Evolutionary conservation across 257 asterid genomes (phyloP), one percentile per base, ranked within the genome.

Genomic region (Solanum pimpinellifolium): DNA sequence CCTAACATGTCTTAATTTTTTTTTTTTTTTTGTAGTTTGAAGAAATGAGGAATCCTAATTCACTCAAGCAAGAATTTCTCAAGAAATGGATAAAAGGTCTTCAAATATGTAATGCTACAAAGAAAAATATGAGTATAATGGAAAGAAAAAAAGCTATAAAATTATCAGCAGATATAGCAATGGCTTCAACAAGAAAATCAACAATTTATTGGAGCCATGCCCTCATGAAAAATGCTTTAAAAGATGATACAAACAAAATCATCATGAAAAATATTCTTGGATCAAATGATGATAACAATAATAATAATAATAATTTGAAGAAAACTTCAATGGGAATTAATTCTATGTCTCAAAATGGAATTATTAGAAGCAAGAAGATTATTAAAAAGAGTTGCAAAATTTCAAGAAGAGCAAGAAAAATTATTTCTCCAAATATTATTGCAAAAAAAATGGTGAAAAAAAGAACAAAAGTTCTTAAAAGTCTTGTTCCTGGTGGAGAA

Each of bases 401-500:
- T 49, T 62, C 85, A 39, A 83, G 46, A 56, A n/a, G 12, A 7
- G 60, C 31, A n/a, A 86, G 87, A 66, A 80, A 87, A 14, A 66
- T 20, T 18, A 89, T 73, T 29, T 85, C 84, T 68, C 91, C 92
- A 0, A 49, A 35, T 85, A 83, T 86, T 23, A 90, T 94, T 14
- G 97, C 95, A 6, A 92, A 86, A 87, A 90, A 86, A 11, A 80
- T 95, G 86, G 91, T 93, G 90, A 91, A 88, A 89, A 94, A 86
- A 75, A 93, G 93, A 86, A 94, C 96, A 25, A 84, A 93, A 33
- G 91, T 92, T 92, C 97, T 96, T 73, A 93, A 93, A 89, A 91
- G 91, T 44, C 96, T 96, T 86, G 94, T 96, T 7, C 99, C 99
- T 14, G 98, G 99, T 0, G 98, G 98, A 52, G 88, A 92, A 87